Percentiles rank a stretch among this genome's conserved stretches.
Evolutionary conservation across 2,329 filamentous ascomycete genomes (phyloP).

Genomic region (Colletotrichum godetiae): DNA sequence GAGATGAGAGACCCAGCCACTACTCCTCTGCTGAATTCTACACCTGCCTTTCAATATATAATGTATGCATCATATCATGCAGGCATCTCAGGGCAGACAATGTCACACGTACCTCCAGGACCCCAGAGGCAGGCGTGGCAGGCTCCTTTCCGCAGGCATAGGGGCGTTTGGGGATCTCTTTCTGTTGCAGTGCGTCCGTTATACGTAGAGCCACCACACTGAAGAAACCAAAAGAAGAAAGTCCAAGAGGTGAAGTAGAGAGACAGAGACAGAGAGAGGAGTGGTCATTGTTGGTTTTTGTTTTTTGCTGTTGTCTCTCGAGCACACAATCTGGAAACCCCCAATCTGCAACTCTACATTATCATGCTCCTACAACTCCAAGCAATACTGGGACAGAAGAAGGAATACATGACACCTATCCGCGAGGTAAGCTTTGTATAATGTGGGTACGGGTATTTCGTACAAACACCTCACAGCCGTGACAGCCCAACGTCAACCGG

Average conservation of each 20-base stretch:
- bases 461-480: constrained; percentile 1
- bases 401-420: not conserved
- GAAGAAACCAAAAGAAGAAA: not conserved
- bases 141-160: not conserved
- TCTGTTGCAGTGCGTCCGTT: not conserved
- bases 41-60: not conserved
- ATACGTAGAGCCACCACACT: not conserved
- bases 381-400: not conserved
- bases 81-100: constrained; percentile 11
- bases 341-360: not conserved
- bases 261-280: not conserved
- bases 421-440: not conserved
- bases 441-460: not conserved
- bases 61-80: not conserved
- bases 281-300: not conserved
- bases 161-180: not conserved
- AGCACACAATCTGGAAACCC: not conserved
- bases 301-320: not conserved
- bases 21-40: not conserved
- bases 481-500: constrained; percentile 7
- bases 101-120: not conserved
- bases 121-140: not conserved
- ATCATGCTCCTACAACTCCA: not conserved
- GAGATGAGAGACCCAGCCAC: not conserved
- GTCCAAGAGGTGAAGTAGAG: not conserved